Base-by-base conservation (phyloP, 345 rosid genomes). In the Euphorbia pulcherrima region DNA sequence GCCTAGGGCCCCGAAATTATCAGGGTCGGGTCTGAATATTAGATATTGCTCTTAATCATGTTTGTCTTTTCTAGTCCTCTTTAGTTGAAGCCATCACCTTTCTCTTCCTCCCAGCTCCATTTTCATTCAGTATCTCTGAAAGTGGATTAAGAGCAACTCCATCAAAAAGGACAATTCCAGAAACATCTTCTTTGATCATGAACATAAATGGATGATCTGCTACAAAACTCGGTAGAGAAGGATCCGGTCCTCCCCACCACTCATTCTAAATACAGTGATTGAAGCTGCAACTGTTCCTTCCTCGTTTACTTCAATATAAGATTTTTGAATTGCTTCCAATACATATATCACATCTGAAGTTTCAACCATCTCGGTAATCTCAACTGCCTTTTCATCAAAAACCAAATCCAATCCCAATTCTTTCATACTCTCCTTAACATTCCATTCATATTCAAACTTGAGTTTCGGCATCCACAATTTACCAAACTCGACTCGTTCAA, bases 251-350 rank as follows among this genome's bases (percentile, higher is more conserved):
- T 8, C 4, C 40, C 40, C 40, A 8, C 40, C 5, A 37, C 8
- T 37, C 4, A 37, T 4, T 37, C 40, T 8, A 3, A 37, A 37
- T 37, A 8, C 40, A 37, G 5, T 37, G 40, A 59, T 20, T 16
- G 63, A 21, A 5, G 63, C 9, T 30, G 63, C 63, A 17, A 18
- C 5, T 59, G 63, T 59, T 6, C 44, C 63, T 30, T 59, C n/a
- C 20, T 59, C 44, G 14, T 59, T 29, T 59, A 59, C 41, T 16
- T 59, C 44, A 33, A 59, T 33, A 5, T 30, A 59, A 59, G 63
- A 35, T 17, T 33, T 59, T 13, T 59, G 63, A 59, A 59, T 59
- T n/a, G 63, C 63, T 5, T 59, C 8, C 2, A 44, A 30, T 11
- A 59, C 23, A 59, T 14, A 7, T 29, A 33, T 1, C 1, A 29